Percentiles rank a stretch among this genome's conserved stretches.
These are phyloP conservation scores for Lentinula aciculospora DNA, from an alignment of 768 basidiomycete species.

Conservation along the genomic window DNA sequence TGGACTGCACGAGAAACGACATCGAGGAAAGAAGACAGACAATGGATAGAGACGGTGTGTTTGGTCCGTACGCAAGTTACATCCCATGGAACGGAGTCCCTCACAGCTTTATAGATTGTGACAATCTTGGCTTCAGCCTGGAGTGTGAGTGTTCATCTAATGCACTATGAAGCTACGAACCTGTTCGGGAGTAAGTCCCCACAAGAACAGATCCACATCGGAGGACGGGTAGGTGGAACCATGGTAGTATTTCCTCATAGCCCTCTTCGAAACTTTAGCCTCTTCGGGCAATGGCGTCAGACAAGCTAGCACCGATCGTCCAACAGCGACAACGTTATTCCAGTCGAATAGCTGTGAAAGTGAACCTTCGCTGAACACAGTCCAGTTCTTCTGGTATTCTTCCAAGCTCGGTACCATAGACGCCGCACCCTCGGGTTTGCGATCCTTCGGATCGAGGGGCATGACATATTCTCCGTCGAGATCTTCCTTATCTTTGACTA, in stretches of 20 bases:
- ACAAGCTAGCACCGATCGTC: constrained; percentile 56
- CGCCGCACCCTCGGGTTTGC: constrained; percentile 45
- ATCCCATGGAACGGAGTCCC: constrained; percentile 65
- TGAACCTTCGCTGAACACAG: constrained; percentile 57
- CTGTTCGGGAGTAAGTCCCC: constrained; percentile 51
- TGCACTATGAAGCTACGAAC: constrained; percentile 19
- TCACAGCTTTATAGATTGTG: constrained; percentile 55
- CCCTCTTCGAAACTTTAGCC: constrained; percentile 46
- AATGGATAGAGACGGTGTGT: constrained; percentile 61
- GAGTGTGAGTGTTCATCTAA: background rate
- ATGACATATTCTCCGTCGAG: constrained; percentile 45
- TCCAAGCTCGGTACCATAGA: constrained; percentile 45
- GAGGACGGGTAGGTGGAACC: constrained; percentile 50
- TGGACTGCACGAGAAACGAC: background rate
- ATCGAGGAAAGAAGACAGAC: constrained; percentile 23
- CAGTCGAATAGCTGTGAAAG: constrained; percentile 54
- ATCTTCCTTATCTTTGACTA: constrained; percentile 35
- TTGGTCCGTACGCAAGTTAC: constrained; percentile 62
- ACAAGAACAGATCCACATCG: constrained; percentile 60
- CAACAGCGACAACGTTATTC: constrained; percentile 60
- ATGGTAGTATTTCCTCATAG: constrained; percentile 56
- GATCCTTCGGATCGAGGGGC: constrained; percentile 36
- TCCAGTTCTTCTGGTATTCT: constrained; percentile 61
- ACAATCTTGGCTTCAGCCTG: constrained; percentile 57
- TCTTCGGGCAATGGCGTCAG: constrained; percentile 43